Evolutionary conservation across 129 eudicot species (phyloP).

Genomic region (Flaveria trinervia): DNA sequence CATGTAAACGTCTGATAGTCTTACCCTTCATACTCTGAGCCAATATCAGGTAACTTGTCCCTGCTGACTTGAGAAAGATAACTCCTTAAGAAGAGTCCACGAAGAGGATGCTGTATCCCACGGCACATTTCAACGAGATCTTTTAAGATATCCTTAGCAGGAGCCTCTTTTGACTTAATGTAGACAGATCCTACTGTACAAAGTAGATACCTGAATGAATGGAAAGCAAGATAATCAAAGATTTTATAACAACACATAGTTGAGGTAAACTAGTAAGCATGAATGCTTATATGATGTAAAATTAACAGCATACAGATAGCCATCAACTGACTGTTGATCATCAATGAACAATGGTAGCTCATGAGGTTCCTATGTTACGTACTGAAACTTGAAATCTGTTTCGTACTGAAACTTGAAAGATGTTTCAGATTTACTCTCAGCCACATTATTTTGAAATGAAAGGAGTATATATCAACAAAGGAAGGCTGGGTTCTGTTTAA

Average conservation of each 20-base stretch:
- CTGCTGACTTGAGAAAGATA: constrained; percentile 90
- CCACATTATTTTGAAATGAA: neutral
- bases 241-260: constrained; percentile 5
- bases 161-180: constrained; percentile 91
- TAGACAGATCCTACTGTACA: constrained; percentile 97
- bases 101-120: constrained; percentile 92
- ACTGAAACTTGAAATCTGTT: constrained; percentile 11
- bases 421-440: neutral
- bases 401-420: constrained; percentile 6
- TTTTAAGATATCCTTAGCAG: constrained; percentile 91
- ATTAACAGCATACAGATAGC: constrained; percentile 6
- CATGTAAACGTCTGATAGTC: constrained; percentile 22
- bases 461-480: neutral
- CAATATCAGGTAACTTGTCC: constrained; percentile 93
- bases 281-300: constrained; percentile 19
- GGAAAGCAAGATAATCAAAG: constrained; percentile 29
- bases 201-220: constrained; percentile 72
- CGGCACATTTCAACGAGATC: constrained; percentile 99
- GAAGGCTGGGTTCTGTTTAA: constrained; percentile 6
- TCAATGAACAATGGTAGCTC: constrained; percentile 11
- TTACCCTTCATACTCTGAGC: constrained; percentile 96
- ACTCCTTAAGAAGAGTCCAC: constrained; percentile 92
- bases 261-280: constrained; percentile 18
- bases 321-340: neutral
- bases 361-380: constrained; percentile 12